Evolutionary conservation across 192 early-diverging fungal genomes (phyloP), one percentile per base, ranked within the genome.

Genomic region (Phycomyces blakesleeanus): DNA sequence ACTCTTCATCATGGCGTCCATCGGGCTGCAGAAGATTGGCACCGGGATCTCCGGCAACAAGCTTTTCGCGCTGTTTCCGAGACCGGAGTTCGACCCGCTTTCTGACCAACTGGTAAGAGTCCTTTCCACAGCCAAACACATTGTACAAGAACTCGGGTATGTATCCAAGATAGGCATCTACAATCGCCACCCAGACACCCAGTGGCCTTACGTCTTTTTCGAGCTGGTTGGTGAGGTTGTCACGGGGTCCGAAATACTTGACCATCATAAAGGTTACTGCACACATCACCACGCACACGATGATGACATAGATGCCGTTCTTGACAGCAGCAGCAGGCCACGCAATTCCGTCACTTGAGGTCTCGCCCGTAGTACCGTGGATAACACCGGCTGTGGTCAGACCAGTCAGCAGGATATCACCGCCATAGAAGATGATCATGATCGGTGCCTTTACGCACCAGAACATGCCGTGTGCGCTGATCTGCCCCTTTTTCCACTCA

Each of bases 361-460:
- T 20, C 15, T 47, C 20, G 16, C 63, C 61, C 18, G 51, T 62
- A 0, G 73, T 64, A 8, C 61, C 73, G 15, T 72, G 24, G 41
- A 72, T 72, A 24, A 72, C 59, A 37, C 57, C 22, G 11, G 29
- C 34, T 5, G 51, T 61, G 12, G 57, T 24, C 20, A 72, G 44
- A 16, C 59, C 0, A 21, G 40, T 50, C 15, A 72, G 22, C 8
- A 66, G 21, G 9, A 72, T 55, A 25, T 72, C 70, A 26, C 64
- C 70, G 34, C 66, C 22, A 29, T 66, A 72, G 37, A 72, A 72
- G 34, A 61, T 66, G 6, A 65, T 20, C 70, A 66, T 66, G 24
- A 72, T 72, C 7, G 69, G 69, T 7, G 63, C 69, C 11, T 71
- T 71, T 12, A 71, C 69, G 24, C 69, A 71, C 69, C 69, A 71